phyloP scores from a whole-genome alignment of 345 rosid species.

The Hibiscus mutabilis region DNA sequence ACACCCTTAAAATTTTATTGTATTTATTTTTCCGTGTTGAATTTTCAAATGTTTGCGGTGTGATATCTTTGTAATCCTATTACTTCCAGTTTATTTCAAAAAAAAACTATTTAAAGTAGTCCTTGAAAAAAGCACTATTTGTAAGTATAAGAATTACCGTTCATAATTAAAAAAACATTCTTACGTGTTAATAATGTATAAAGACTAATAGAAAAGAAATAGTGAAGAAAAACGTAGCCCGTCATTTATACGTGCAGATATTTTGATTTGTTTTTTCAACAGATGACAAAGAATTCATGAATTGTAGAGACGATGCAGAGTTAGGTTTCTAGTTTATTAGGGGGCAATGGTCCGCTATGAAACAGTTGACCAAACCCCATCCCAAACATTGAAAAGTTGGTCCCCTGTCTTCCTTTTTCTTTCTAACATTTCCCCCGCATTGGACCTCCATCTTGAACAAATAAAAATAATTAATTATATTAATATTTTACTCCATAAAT shows the following conservation, averaged over 20 bases:
- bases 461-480: background rate
- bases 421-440: background rate
- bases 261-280: background rate
- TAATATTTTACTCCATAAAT: background rate
- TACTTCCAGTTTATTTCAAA: too few species aligned
- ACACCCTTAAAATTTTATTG: too few species aligned
- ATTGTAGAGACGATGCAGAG: background rate
- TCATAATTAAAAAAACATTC: too few species aligned
- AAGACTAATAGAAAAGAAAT: too few species aligned
- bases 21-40: too few species aligned
- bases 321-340: background rate
- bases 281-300: background rate
- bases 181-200: too few species aligned
- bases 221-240: too few species aligned
- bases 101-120: too few species aligned
- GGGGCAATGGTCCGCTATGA: conserved; percentile 7
- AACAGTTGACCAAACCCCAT: conserved; percentile 20
- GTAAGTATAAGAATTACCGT: too few species aligned
- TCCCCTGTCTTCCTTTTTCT: background rate
- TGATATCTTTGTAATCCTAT: too few species aligned
- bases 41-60: too few species aligned
- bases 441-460: background rate
- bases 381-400: conserved; percentile 9
- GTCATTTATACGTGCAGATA: background rate
- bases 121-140: too few species aligned